Conservation (phyloP, 2,329 filamentous ascomycete genomes). For the Rutstroemia sp. region DNA sequence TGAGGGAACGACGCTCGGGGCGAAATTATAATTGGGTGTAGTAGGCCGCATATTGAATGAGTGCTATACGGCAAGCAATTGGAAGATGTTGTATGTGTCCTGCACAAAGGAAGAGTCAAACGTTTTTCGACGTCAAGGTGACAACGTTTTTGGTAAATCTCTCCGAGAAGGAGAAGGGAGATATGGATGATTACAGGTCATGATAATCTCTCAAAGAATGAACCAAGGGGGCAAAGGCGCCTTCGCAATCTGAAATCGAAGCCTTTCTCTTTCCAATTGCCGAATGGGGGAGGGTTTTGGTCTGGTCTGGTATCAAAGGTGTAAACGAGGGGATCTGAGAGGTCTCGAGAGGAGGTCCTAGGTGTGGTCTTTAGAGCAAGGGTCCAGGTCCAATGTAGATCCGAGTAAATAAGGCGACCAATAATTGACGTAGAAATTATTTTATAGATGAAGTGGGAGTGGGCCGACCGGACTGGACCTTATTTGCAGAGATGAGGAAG, state of each 20-base stretch:
- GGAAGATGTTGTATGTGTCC: not conserved
- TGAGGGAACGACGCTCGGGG: slow-evolving; percentile 33
- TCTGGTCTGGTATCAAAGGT: slow-evolving; percentile 2
- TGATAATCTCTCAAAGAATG: slow-evolving; percentile 24
- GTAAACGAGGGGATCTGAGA: slow-evolving; percentile 1
- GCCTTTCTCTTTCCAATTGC: slow-evolving; percentile 3
- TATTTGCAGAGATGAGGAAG: not conserved
- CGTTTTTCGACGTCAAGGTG: slow-evolving; percentile 24
- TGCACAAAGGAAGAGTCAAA: not conserved
- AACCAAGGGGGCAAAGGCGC: slow-evolving; percentile 18
- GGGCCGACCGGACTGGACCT: slow-evolving; percentile 2
- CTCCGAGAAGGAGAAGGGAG: slow-evolving; percentile 30
- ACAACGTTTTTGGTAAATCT: slow-evolving; percentile 28
- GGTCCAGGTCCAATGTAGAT: slow-evolving; percentile 6
- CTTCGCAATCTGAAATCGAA: slow-evolving; percentile 19
- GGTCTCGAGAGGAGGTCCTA: slow-evolving; percentile 2
- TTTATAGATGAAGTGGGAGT: slow-evolving; percentile 1
- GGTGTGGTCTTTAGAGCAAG: not conserved
- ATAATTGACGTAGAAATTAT: slow-evolving; percentile 3
- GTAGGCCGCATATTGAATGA: slow-evolving; percentile 33
- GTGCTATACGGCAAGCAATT: slow-evolving; percentile 3
- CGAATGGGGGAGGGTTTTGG: slow-evolving; percentile 1
- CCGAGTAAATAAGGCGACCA: slow-evolving; percentile 15
- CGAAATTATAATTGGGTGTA: slow-evolving; percentile 36
- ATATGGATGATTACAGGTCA: slow-evolving; percentile 29